Base-by-base conservation (phyloP, 306 rosid genomes). In the Cucurbita pepo region DNA sequence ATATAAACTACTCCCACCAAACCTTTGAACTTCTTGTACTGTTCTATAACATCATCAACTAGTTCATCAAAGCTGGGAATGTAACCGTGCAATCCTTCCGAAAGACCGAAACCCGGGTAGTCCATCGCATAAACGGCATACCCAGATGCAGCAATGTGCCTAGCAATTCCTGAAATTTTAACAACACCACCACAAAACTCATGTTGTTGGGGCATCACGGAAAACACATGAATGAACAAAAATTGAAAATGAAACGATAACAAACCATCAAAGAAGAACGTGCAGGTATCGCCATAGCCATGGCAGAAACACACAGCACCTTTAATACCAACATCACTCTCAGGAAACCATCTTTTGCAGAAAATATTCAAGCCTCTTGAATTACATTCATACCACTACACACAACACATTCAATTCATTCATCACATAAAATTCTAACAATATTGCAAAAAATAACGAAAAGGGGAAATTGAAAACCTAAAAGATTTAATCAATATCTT, bases 251-350 rank as follows among this genome's bases (percentile, higher is more conserved):
- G 47, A 74, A 38, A 45, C 71, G 37, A 55, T 11, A 45, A 76
- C 90, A 74, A 69, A 89, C 97, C 99, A 83, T 94, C 97, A 80
- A 94, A 94, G 87, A 94, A 91, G 83, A 82, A 94, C 47, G 96
- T 90, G 87, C 99, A 94, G 65, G 99, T 94, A 71, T 88, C 91
- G 59, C 97, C 99, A 91, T 89, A 94, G 1, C 97, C 99, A 84
- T 94, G 99, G 82, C 99, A 94, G 71, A 89, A 94, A 84, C 73
- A 90, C 80, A 94, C 56, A 62, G 84, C 84, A 19, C 83, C 99
- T 48, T 87, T 94, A 13, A 89, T 78, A 59, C 77, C 82, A 80
- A 87, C 83, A 14, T 81, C 83, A 1, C 83, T 58, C 77, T 83
- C 70, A 8, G 97, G 97, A 75, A 80, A 69, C 99, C 99, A 94